Conservation (phyloP, 139 green algal species). For the Auxenochlorella pyrenoidosa region DNA sequence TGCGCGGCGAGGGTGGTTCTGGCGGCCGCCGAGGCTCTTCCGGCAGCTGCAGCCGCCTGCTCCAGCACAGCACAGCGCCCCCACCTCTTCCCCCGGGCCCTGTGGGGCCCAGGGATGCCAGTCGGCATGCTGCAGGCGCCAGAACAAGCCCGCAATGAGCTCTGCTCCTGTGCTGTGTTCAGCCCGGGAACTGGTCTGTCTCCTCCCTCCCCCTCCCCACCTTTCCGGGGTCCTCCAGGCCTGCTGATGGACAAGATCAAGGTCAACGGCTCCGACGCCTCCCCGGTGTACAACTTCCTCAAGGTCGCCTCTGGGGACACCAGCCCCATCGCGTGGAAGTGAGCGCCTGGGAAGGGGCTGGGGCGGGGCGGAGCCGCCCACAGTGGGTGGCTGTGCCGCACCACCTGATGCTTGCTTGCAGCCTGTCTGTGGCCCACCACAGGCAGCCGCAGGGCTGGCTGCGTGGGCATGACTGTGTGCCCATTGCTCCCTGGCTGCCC, state of each 20-base stretch:
- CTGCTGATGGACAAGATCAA: slow-evolving; percentile 57
- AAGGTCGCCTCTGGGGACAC: slow-evolving; percentile 38
- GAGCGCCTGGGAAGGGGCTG: background rate
- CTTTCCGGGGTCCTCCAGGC: slow-evolving; percentile 9
- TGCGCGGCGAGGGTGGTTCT: too few relatives aligned
- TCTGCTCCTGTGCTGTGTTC: too few relatives aligned
- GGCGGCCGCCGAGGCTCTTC: background rate
- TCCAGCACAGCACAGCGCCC: background rate
- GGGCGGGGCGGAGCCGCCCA: background rate
- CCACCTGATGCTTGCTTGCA: background rate
- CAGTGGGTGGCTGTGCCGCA: background rate
- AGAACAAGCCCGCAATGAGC: background rate
- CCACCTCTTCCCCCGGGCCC: slow-evolving; percentile 25
- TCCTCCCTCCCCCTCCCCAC: background rate
- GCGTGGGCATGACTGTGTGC: background rate
- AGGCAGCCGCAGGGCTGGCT: background rate
- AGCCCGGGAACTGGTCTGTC: too few relatives aligned
- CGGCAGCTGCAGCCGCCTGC: background rate
- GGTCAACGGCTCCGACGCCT: slow-evolving; percentile 46
- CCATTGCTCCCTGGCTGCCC: background rate
- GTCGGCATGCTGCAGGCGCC: background rate
- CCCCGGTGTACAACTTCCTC: slow-evolving; percentile 50
- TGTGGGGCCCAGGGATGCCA: slow-evolving; percentile 22
- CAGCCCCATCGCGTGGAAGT: slow-evolving; percentile 16
- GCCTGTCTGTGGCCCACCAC: background rate